Base-by-base conservation (phyloP, 306 rosid species). In the Prinsepia uniflora region DNA sequence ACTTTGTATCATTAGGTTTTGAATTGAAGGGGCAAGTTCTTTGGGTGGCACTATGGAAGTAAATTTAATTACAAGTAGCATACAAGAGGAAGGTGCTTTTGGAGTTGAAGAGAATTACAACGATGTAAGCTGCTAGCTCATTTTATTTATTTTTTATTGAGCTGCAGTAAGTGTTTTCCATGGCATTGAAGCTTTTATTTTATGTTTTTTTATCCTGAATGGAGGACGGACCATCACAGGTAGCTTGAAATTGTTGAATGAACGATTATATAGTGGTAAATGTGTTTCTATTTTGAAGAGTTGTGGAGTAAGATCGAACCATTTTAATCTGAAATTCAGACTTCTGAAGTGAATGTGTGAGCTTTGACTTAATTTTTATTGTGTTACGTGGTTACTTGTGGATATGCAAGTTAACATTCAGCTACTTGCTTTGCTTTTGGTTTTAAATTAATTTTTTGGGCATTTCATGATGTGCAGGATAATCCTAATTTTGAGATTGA, bases 401-500 rank as follows among this genome's bases (percentile, higher is more conserved):
- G 48, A 4, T 69, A n/a, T 30, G 57, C 69, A 24, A 53, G 36
- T 43, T 78, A 63, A 7, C 14, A 19, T 10, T 58, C 63, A 45
- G 79, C 24, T 73, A n/a, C 58, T 73, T 48, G 53, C 19, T 74
- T 74, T 63, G 68, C n/a, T 57, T 7, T 63, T 5, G 4, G n/a
- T 72, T 42, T 71, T 53, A 8, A 48, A 52, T 48, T 57, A 24
- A 59, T 45, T 71, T 41, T 6, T 64, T 68, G 68, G 70, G 67
- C 17, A 8, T 50, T 45, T 41, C 46, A 10, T 55, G 45, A 65
- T 72, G 61, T 63, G 52, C 86, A 94, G 99, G 91, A 78, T n/a
- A 75, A 63, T 87, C 52, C 79, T 57, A 74, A 76, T 69, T 71
- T 72, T 18, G 97, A 85, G 72, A 90, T 85, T 52, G 92, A 87